Base-by-base conservation (phyloP, 306 rosid species). In the Ormosia emarginata region DNA sequence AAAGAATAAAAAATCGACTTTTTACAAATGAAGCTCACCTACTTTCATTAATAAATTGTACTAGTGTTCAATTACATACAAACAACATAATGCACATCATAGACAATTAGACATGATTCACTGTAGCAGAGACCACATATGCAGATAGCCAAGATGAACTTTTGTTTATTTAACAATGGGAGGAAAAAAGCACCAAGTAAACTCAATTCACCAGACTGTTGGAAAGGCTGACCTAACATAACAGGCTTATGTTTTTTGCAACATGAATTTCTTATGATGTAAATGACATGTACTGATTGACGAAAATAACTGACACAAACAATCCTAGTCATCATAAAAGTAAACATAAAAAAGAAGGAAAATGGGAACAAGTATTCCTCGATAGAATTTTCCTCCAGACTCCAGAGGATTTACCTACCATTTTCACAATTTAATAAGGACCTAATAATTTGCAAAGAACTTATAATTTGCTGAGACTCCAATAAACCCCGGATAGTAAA, bases 31-130 rank as follows among this genome's bases (percentile, higher is more conserved):
- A 81, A 74, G 58, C 47, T 59, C 36, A n/a, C 74, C 66, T 64
- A 67, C 41, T 52, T 37, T 65, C 37, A 80, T 33, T 44, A 67
- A 69, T 82, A 46, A 79, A 87, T 33, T 43, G 37, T 13, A 67
- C 65, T 41, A 57, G 37, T 7, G 57, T 63, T 52, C 63, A 57
- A 58, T 47, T 57, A 47, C 29, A 50, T 58, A 47, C 33, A 14
- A 52, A 63, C 52, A 32, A 61, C 13, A 62, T 47, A 64, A 9
- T 11, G 63, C 69, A 41, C 34, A 55, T 40, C 18, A 40, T 41
- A 18, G 43, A 40, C 9, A 81, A 62, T 34, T 79, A 15, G 34
- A 46, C 37, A 12, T 9, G 34, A 58, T 61, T 43, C 70, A 70
- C 37, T 32, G 67, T 18, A 59, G 62, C 78, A 49, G 3, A 53